These are phyloP conservation scores for Ettlia oleoabundans DNA, from an alignment of 139 green algal genomes.

Conservation along the genomic window DNA sequence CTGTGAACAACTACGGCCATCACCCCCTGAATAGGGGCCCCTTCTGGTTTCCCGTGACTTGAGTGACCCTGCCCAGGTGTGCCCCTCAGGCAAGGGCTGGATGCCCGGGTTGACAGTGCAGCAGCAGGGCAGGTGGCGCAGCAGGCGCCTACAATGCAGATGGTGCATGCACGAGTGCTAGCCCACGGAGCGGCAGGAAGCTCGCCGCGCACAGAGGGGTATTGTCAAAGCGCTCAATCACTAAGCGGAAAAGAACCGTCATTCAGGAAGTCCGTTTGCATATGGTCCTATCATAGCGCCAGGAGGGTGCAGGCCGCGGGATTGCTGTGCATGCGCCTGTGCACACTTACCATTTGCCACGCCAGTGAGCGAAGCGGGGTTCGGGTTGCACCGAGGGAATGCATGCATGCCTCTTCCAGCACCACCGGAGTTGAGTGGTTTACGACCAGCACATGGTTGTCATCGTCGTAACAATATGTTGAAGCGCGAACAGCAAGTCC, in stretches of 20 bases:
- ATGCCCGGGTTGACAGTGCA: conserved; percentile 21
- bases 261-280: conserved; percentile 21
- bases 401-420: background rate
- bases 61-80: conserved; percentile 18
- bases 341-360: background rate
- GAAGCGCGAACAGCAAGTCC: no score
- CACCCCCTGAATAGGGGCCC: conserved; percentile 41
- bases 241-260: conserved; percentile 45
- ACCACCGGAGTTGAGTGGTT: no score
- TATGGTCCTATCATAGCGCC: conserved; percentile 22
- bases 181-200: background rate
- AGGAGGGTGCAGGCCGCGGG: background rate
- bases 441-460: no score
- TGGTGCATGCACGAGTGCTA: background rate
- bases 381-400: background rate
- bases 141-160: background rate
- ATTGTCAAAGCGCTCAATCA: conserved; percentile 8
- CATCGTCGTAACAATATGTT: no score
- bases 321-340: background rate
- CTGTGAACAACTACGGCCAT: background rate
- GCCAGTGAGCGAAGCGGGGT: no score
- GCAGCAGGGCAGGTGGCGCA: background rate
- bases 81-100: conserved; percentile 2
- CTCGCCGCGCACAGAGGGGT: background rate
- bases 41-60: conserved; percentile 39